Conservation (phyloP, 2,329 filamentous ascomycete genomes). For the Colletotrichum melonis region DNA sequence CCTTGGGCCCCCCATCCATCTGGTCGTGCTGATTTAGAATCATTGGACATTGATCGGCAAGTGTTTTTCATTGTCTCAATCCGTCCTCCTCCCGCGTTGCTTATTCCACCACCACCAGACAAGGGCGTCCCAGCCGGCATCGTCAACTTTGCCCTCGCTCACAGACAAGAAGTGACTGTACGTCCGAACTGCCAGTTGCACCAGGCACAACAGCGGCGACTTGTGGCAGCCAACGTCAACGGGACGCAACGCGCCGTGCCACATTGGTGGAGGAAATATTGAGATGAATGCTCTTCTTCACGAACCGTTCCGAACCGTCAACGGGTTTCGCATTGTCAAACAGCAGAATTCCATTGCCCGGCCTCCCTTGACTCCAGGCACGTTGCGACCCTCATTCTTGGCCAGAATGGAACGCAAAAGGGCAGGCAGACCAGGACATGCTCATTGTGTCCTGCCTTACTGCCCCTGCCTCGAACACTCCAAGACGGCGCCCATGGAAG, state of each 20-base stretch:
- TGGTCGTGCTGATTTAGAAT: conserved; percentile 3
- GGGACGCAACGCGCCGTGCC: background rate
- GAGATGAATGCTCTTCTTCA: background rate
- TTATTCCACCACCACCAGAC: conserved; percentile 22
- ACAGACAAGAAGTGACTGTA: background rate
- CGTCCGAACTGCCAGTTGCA: conserved; percentile 6
- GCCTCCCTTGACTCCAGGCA: background rate
- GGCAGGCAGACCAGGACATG: background rate
- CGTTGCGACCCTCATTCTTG: background rate
- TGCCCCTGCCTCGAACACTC: background rate
- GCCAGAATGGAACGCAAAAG: background rate
- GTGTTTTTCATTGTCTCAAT: conserved; percentile 24
- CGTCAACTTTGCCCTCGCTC: background rate
- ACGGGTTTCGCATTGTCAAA: conserved; percentile 3
- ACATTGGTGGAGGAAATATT: background rate
- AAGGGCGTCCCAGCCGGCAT: conserved; percentile 3
- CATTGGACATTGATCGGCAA: conserved; percentile 19
- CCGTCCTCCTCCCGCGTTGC: conserved; percentile 18
- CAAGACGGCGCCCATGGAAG: conserved; percentile 8
- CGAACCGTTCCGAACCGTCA: background rate
- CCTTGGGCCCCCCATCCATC: conserved; percentile 10
- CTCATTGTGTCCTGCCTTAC: background rate
- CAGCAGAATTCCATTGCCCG: background rate
- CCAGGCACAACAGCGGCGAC: conserved; percentile 23
- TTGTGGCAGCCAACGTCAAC: conserved; percentile 26